Evolutionary conservation across 2,329 filamentous ascomycete genomes (phyloP).

Genomic region (Zymoseptoria passerinii): DNA sequence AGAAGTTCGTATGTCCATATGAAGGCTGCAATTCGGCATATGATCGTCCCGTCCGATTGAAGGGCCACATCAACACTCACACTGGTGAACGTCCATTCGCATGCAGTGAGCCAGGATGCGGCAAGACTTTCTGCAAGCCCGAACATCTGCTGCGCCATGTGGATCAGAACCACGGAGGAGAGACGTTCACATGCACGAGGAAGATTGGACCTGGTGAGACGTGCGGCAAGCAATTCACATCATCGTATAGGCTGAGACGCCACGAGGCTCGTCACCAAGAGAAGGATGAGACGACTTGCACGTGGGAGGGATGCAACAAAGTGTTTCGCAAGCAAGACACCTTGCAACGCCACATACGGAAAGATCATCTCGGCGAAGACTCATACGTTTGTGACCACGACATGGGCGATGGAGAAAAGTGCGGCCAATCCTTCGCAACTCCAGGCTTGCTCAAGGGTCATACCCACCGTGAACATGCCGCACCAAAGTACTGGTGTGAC

Average conservation of each 20-base stretch:
- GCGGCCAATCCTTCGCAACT: conserved; percentile 64
- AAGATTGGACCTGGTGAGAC: conserved; percentile 34
- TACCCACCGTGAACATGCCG: conserved; percentile 58
- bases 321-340: conserved; percentile 84
- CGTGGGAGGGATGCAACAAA: conserved; percentile 62
- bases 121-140: conserved; percentile 76
- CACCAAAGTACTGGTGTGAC: conserved; percentile 63
- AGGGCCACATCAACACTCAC: conserved; percentile 75
- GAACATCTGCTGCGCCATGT: conserved; percentile 82
- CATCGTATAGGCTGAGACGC: conserved; percentile 65
- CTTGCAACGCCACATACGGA: conserved; percentile 70
- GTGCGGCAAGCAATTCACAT: conserved; percentile 76
- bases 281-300: conserved; percentile 45
- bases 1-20: conserved; percentile 68
- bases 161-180: conserved; percentile 69
- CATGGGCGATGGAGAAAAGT: conserved; percentile 47
- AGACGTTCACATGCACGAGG: conserved; percentile 63
- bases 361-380: conserved; percentile 62
- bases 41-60: conserved; percentile 73
- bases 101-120: conserved; percentile 62
- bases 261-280: conserved; percentile 74
- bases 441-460: conserved; percentile 64
- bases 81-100: conserved; percentile 73
- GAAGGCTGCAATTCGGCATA: conserved; percentile 72
- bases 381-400: conserved; percentile 61